Evolutionary conservation across 73 alveolate species (phyloP), one percentile per base, ranked within the genome.

Genomic region (Uronychia binucleata): DNA sequence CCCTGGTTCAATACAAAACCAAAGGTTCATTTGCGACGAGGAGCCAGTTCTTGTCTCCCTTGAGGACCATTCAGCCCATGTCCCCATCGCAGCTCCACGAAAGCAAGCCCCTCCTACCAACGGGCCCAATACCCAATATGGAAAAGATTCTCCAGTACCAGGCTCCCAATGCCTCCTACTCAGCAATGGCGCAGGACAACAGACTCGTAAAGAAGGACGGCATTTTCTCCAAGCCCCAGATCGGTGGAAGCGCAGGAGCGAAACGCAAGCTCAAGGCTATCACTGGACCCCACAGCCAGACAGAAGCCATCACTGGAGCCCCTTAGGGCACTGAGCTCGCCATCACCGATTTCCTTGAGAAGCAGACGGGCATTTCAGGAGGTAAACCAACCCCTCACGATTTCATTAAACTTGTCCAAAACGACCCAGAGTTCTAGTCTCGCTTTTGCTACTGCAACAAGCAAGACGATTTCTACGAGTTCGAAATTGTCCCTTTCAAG

Each of bases 361-460:
- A 46, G 67, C 67, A 46, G 19, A 46, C 67, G 5, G 67, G 67
- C n/a, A 5, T 46, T 19, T 11, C 67, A 46, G 67, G 67, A 57
- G 79, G n/a, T 29, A 30, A 90, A 33, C 93, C 92, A 19, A 85
- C 97, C 29, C 99, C 99, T 13, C 83, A 90, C 78, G 99, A 96
- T 31, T 96, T 96, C 77, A 94, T 94, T 11, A 91, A 92, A 67
- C 88, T 95, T 67, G 92, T 95, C 31, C 78, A 93, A 58, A 88
- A 86, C 27, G 97, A 94, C 75, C 97, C 98, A 30, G 99, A 94
- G 32, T 88, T 96, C 84, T 88, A 90, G 67, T 93, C 82, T 74
- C 90, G 95, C 33, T 96, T 96, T 83, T 94, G 98, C 89, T 96
- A 96, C 79, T 92, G 97, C 77, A 92, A 94, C 91, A 88, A 92